Base-by-base conservation (phyloP, 2,329 filamentous ascomycete genomes). In the Alternaria sp. region DNA sequence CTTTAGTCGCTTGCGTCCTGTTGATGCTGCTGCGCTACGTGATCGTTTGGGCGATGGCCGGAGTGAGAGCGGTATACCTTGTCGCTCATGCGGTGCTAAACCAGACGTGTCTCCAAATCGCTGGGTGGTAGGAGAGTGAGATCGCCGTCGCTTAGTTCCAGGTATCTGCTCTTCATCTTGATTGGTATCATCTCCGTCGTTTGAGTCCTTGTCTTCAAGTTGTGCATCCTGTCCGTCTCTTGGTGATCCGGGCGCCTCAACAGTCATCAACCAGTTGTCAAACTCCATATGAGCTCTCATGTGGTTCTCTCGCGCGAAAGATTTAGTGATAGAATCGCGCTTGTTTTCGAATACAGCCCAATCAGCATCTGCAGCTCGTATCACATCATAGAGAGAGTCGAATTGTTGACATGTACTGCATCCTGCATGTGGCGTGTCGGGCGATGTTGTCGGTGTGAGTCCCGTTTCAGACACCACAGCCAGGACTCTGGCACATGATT, bases 251-350 rank as follows among this genome's bases (percentile, higher is more conserved):
- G 47, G 44, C 14, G 57, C 60, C 54, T 75, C 69, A 11, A 72
- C 60, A 18, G 49, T 47, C 22, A 74, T 59, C 32, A 76, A 43
- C 47, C 70, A 73, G 46, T 77, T 77, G 16, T 69, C 67, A 32
- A 73, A 64, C 3, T 62, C 62, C 54, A 67, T 65, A 18, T 65
- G 67, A 14, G 66, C 62, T 30, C 26, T 57, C 18, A 59, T 67
- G 39, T 62, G 36, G 5, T 61, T 63, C 5, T 61, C 53, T 6
- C 69, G 57, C 18, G 69, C 70, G 22, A 59, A 43, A 20, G 55
- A 43, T 9, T 68, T 66, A 1, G 62, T 56, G 46, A 66, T 58
- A 1, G 63, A 60, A 20, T 61, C 55, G 8, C 67, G 57, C 36
- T 70, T 64, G 20, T 62, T 32, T 38, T 59, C 51, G 7, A 68